Evolutionary conservation across 495 filamentous ascomycete species (phyloP).

Genomic region (Neurospora sp.): DNA sequence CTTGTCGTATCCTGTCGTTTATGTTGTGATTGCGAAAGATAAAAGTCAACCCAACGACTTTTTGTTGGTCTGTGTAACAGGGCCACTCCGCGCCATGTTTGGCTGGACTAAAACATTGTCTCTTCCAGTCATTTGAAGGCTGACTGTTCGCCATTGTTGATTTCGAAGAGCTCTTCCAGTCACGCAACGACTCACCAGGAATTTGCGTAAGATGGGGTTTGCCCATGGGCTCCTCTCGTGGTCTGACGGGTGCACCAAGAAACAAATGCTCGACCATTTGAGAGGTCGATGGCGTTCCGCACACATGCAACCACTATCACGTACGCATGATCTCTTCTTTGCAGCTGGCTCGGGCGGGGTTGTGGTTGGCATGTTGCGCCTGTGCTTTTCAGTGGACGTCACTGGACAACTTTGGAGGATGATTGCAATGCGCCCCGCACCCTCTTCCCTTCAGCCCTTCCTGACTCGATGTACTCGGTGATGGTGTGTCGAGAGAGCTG

Average conservation of each 20-base stretch:
- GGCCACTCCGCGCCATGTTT: neutral
- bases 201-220: neutral
- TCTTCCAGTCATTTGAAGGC: neutral
- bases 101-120: neutral
- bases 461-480: neutral
- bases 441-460: neutral
- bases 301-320: constrained; percentile 13
- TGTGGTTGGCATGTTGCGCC: constrained; percentile 3
- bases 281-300: constrained; percentile 1
- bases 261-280: neutral
- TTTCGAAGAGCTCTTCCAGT: neutral
- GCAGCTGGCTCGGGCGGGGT: constrained; percentile 14
- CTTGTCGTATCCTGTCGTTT: neutral
- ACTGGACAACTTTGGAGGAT: neutral
- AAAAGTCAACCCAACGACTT: neutral
- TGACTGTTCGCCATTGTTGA: neutral
- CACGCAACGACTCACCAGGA: neutral
- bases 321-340: constrained; percentile 17
- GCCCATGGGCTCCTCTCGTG: neutral
- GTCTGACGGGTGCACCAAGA: neutral
- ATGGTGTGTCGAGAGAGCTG: neutral
- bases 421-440: neutral
- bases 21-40: neutral
- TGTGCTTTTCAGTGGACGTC: neutral
- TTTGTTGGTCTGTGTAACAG: neutral